Evolutionary conservation across 139 green algal species (phyloP), one percentile per base, ranked within the genome.

Genomic region (Chlorella sp.): DNA sequence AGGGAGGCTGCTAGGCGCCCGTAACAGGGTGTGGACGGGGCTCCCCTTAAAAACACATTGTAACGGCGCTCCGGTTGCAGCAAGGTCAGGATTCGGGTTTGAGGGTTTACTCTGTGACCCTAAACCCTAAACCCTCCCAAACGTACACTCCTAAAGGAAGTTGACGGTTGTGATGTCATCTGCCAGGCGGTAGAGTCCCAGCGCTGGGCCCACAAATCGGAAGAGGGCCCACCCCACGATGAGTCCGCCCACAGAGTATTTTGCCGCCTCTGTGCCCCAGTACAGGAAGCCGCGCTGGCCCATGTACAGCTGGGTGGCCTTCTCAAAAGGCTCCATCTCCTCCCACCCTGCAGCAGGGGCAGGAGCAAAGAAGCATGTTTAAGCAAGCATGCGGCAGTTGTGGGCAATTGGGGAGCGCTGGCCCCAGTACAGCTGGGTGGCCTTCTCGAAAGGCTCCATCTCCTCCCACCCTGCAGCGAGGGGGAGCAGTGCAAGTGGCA

Each of bases 161-260:
- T 90, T 92, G 36, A 86, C 87, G 30, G 87, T 87, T 30, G 84
- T 77, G 26, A 97, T 77, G 73, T 96, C 94, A 24, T 95, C 94
- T 3, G 86, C 53, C 26, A 98, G 93, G 77, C 95, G 90, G 91
- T 98, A 98, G 21, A 98, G 80, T 0, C 95, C 96, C 24, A 98
- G 86, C 0, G 91, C 89, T 5, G 96, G 96, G 12, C 93, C 91
- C 34, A 97, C 91, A 73, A 98, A 95, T 24, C 97, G 89, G 88
- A 98, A 98, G 19, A 97, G 11, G 3, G 97, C 86, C 97, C 97
- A 98, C 15, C 86, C 91, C 14, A 92, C 93, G 7, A 90, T 73
- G 28, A 98, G 30, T 4, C 92, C 79, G 28, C 96, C 92, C 0
- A 94, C 88, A 0, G 86, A 88, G 40, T 57, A 87, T 75, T 89